Base-by-base conservation (phyloP, 257 asterid species). In the Nicotiana knightiana region DNA sequence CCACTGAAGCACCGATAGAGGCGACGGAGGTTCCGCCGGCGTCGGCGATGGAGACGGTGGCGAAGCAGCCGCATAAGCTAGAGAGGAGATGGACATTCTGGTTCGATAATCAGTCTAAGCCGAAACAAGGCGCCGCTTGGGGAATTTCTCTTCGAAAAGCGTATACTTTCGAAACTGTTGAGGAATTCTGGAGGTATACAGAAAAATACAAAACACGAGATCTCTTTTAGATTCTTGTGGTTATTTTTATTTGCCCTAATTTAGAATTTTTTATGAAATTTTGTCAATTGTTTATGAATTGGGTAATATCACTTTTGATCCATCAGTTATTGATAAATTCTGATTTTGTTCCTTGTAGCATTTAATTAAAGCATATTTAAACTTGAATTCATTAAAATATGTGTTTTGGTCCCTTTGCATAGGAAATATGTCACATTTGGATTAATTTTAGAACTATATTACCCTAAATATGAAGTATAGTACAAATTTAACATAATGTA, bases 41-140 rank as follows among this genome's bases (percentile, higher is more conserved):
- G 33, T 24, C 59, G 30, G 71, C 51, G 15, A 43, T 18, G 77
- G 90, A 81, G 79, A 43, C 85, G 78, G 87, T 67, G 81, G 87
- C 85, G 81, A 91, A 87, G 79, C 89, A 87, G 88, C 86, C 91
- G 67, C 96, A 94, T 85, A 90, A 84, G 84, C 92, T 96, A 84
- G 93, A 94, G 89, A 91, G 96, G 82, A 85, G 84, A 81, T 96
- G 99, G 99, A 84, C 98, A 5, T 94, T 96, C 84, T 96, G 99
- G 99, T 92, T 83, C 85, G 99, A 93, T 84, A 90, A 93, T 48
- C 99, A 92, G 84, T 93, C 97, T 1, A 93, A 90, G 85, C 91
- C 96, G 4, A 95, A 94, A 73, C 98, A 86, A 83, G 98, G 98
- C 63, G 97, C 93, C 73, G 93, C 91, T 53, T 96, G 99, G 99